Conservation (phyloP, 331 rosid genomes). For the Pyrus hybrid region DNA sequence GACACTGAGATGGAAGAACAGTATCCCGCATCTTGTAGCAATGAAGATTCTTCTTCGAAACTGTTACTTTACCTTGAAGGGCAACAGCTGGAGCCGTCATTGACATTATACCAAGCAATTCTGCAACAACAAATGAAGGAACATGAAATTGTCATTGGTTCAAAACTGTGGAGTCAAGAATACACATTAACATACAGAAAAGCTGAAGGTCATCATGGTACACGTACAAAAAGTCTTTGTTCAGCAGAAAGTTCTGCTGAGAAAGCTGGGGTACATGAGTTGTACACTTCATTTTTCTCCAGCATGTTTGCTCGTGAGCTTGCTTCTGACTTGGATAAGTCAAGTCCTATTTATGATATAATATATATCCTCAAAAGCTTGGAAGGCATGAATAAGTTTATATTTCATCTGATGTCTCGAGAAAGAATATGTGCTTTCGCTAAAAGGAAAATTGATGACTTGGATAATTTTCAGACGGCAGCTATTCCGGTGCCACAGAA, state of each 20-base stretch:
- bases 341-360: slow-evolving; percentile 62
- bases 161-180: slow-evolving; percentile 66
- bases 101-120: slow-evolving; percentile 83
- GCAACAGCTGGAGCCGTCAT: slow-evolving; percentile 45
- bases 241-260: slow-evolving; percentile 24
- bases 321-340: slow-evolving; percentile 66
- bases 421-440: slow-evolving; percentile 80
- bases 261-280: slow-evolving; percentile 29
- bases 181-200: slow-evolving; percentile 63
- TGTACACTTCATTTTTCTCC: slow-evolving; percentile 53
- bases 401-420: slow-evolving; percentile 63
- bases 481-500: slow-evolving; percentile 57
- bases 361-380: slow-evolving; percentile 68
- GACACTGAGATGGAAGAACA: slow-evolving; percentile 32
- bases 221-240: slow-evolving; percentile 22
- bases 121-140: slow-evolving; percentile 56
- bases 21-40: slow-evolving; percentile 34
- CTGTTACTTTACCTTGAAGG: slow-evolving; percentile 70
- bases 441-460: slow-evolving; percentile 60
- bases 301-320: slow-evolving; percentile 56
- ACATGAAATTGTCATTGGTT: slow-evolving; percentile 38
- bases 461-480: slow-evolving; percentile 47
- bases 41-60: slow-evolving; percentile 37
- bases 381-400: slow-evolving; percentile 69
- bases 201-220: slow-evolving; percentile 24